Evolutionary conservation across 2,329 filamentous ascomycete genomes (phyloP), one percentile per base, ranked within the genome.

Genomic region (Xylaria hypoxylon): DNA sequence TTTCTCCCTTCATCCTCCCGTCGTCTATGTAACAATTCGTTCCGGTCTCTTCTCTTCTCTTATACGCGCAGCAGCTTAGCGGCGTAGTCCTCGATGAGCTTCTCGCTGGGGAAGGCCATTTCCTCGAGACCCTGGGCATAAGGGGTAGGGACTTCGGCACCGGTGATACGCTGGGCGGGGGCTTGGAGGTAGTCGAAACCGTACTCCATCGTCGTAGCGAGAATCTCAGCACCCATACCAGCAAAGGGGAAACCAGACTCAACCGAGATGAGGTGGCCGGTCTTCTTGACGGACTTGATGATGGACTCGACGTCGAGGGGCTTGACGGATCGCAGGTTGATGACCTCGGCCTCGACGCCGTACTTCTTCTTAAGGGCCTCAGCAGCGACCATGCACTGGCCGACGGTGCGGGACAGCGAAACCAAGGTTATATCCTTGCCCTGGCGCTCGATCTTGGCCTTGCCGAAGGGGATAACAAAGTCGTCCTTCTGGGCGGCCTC

Each of bases 221-320:
- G 88, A 76, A 99, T 94, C 85, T 99, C 96, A 64, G 95, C 88
- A 66, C 90, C 88, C 73, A 99, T 93, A 79, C 96, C 96, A 79
- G 94, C 99, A 77, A 93, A 92, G 70, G 96, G 96, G 89, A 94
- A 99, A 71, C 95, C 96, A 64, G 94, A 97, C 84, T 98, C 95
- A 74, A 99, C 93, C 47, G 89, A 90, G 80, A 99, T 87, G 70
- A 99, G 89, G 77, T 91, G 92, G 80, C 92, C 91, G 19, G 96
- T 99, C 91, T 99, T 99, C 92, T 99, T 98, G 79, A 99, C 90
- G 13, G 94, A 97, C 81, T 96, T 94, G 81, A 98, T 86, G 77
- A 99, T 98, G 72, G 93, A 87, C 82, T 98, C 94, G 67, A 99
- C 87, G 77, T 99, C 96, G 72, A 99, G 88, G 48, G 96, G 96